Evolutionary conservation across 192 early-diverging fungal species (phyloP).

Genomic region (Gaertneriomyces semiglobifer): DNA sequence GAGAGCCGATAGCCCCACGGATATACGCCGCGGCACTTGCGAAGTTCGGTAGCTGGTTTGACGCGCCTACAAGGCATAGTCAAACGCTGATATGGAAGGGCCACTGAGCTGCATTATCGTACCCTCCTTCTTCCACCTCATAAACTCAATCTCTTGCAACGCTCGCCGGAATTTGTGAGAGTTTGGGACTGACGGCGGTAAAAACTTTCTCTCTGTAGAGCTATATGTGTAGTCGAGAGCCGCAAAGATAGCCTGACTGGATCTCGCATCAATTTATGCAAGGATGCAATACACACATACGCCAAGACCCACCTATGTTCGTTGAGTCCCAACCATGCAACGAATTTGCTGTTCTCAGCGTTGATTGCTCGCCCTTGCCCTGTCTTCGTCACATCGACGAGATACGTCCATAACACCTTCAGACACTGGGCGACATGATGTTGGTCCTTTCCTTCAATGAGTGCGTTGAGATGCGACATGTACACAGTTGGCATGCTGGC

Average conservation of each 20-base stretch:
- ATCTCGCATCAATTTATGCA: background rate
- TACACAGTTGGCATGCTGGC: background rate
- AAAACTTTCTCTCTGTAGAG: background rate
- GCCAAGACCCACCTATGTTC: slow-evolving; percentile 3
- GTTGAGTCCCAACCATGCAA: slow-evolving; percentile 10
- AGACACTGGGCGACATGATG: background rate
- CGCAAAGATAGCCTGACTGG: background rate
- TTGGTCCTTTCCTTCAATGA: background rate
- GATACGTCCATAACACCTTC: background rate
- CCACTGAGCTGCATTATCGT: background rate
- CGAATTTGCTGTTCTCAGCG: slow-evolving; percentile 1
- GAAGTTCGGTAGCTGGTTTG: slow-evolving; percentile 11
- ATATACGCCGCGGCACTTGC: slow-evolving; percentile 1
- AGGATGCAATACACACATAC: background rate
- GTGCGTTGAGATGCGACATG: background rate
- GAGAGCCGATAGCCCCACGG: background rate
- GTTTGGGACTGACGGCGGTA: slow-evolving; percentile 1
- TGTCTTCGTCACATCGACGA: slow-evolving; percentile 6
- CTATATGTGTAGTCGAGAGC: slow-evolving; percentile 8
- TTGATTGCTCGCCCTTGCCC: background rate
- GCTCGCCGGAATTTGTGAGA: background rate
- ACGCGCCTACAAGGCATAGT: background rate
- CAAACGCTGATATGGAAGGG: background rate
- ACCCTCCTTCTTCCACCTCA: slow-evolving; percentile 26
- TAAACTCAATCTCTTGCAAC: slow-evolving; percentile 14